Percentiles rank a stretch among this genome's conserved stretches.
These are phyloP conservation scores for Ustilago cynodontis DNA, from an alignment of 1,284 basidiomycete genomes.

Conservation along the genomic window DNA sequence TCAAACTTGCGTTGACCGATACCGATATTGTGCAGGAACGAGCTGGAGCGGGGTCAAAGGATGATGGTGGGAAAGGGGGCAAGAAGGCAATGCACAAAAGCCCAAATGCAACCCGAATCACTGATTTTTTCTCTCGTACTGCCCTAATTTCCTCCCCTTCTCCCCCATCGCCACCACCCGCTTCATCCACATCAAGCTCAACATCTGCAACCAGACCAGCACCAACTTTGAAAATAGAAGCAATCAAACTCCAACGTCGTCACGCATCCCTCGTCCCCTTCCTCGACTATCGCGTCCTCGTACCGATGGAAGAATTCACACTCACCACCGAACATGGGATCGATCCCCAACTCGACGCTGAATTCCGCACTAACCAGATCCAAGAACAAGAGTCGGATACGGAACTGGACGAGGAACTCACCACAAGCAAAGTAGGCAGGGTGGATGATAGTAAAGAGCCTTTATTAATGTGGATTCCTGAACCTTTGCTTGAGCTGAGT, in stretches of 20 bases:
- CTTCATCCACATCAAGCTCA: too few relatives aligned
- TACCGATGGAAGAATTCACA: conserved; percentile 18
- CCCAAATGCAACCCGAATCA: conserved; percentile 39
- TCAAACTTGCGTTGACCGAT: conserved; percentile 9
- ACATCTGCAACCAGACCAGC: too few relatives aligned
- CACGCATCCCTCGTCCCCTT: conserved; percentile 40
- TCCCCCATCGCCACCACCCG: background rate
- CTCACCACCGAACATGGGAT: conserved; percentile 15
- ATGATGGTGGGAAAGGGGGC: background rate
- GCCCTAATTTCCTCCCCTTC: background rate
- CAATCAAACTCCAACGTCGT: conserved; percentile 30
- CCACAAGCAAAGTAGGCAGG: background rate
- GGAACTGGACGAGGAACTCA: background rate
- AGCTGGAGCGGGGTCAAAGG: background rate
- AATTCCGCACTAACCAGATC: conserved; percentile 7
- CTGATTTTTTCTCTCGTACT: conserved; percentile 41
- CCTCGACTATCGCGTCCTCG: conserved; percentile 31
- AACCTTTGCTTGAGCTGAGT: conserved; percentile 29
- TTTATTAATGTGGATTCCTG: conserved; percentile 44
- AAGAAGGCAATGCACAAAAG: conserved; percentile 27
- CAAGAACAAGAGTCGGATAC: conserved; percentile 12
- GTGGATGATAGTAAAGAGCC: conserved; percentile 11
- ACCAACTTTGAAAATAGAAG: conserved; percentile 21
- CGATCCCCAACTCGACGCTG: conserved; percentile 19
- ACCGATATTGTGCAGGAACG: too few relatives aligned